A percentile compares a stretch with the other conserved stretches of the same genome.
Conservation (phyloP, 2,329 filamentous ascomycete genomes). For the Harringtonia aguacate region DNA sequence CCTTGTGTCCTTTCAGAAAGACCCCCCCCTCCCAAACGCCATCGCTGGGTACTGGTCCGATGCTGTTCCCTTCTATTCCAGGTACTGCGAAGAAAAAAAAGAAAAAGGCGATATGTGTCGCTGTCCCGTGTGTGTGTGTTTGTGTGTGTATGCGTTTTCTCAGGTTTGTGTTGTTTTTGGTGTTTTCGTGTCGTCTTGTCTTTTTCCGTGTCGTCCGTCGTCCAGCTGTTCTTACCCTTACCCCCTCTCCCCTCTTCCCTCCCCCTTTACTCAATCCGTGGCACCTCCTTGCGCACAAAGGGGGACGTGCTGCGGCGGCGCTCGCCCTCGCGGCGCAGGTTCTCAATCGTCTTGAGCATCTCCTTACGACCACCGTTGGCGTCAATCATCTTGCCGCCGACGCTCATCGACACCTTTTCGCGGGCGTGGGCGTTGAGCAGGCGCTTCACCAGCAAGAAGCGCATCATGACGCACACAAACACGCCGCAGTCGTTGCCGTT, state of each 20-base stretch:
- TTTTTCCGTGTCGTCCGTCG: too few relatives aligned
- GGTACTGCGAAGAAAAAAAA: background rate
- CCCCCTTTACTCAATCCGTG: constrained; percentile 35
- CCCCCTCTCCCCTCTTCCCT: too few relatives aligned
- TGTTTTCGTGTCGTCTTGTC: too few relatives aligned
- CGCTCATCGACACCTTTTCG: constrained; percentile 90
- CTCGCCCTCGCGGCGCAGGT: constrained; percentile 77
- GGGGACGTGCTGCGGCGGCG: constrained; percentile 44
- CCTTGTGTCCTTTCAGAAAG: too few relatives aligned
- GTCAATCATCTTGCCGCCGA: constrained; percentile 76
- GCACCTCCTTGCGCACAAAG: constrained; percentile 22
- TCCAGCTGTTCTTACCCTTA: too few relatives aligned
- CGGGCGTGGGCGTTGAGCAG: constrained; percentile 68
- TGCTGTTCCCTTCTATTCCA: too few relatives aligned
- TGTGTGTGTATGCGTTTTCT: too few relatives aligned
- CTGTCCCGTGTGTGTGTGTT: too few relatives aligned
- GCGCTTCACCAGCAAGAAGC: constrained; percentile 78
- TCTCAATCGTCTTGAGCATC: constrained; percentile 84
- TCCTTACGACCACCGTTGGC: constrained; percentile 73
- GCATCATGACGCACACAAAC: constrained; percentile 92
- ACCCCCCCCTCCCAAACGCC: constrained; percentile 5
- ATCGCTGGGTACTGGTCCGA: constrained; percentile 1
- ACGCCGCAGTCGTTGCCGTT: constrained; percentile 93
- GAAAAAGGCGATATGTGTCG: too few relatives aligned
- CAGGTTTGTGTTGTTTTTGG: too few relatives aligned